Percentiles rank a stretch among this genome's conserved stretches.
Evolutionary conservation across 208 protist genomes (phyloP).

Genomic region (Histomonas meleagridis): DNA sequence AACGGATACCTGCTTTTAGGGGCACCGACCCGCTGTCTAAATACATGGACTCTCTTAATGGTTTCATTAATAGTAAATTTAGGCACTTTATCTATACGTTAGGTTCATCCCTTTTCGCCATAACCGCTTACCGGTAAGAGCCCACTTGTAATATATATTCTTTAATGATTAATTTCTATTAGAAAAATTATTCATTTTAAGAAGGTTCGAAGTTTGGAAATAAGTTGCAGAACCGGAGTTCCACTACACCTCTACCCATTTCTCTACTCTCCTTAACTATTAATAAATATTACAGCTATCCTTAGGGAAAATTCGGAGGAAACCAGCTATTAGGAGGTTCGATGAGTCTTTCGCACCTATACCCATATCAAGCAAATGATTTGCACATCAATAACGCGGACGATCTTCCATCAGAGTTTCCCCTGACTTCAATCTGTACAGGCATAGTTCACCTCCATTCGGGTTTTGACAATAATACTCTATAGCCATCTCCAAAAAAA

Average conservation of each 20-base stretch:
- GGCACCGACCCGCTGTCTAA: conserved; percentile 63
- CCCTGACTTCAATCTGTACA: conserved; percentile 58
- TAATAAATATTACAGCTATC: conserved; percentile 56
- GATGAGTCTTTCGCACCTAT: conserved; percentile 73
- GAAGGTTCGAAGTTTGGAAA: conserved; percentile 65
- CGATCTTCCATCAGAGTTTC: conserved; percentile 59
- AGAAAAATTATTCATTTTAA: conserved; percentile 46
- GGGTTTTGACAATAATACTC: conserved; percentile 58
- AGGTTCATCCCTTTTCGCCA: conserved; percentile 65
- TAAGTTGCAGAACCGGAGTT: conserved; percentile 53
- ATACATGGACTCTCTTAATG: conserved; percentile 61
- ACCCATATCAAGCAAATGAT: conserved; percentile 36
- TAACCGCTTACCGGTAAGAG: conserved; percentile 67
- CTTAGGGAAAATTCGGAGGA: conserved; percentile 70
- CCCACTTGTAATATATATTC: conserved; percentile 58
- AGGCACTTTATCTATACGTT: conserved; percentile 57
- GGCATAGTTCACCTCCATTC: conserved; percentile 66
- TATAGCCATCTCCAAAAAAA: conserved; percentile 47
- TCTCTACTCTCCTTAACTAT: conserved; percentile 61
- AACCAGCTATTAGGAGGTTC: conserved; percentile 72
- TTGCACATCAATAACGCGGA: conserved; percentile 55
- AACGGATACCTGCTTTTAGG: conserved; percentile 65
- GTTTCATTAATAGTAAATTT: conserved; percentile 55
- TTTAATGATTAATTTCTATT: conserved; percentile 38
- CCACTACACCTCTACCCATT: conserved; percentile 62